These are phyloP conservation scores for Tulasnella sp. DNA, from an alignment of 768 basidiomycete species.

Conservation along the genomic window DNA sequence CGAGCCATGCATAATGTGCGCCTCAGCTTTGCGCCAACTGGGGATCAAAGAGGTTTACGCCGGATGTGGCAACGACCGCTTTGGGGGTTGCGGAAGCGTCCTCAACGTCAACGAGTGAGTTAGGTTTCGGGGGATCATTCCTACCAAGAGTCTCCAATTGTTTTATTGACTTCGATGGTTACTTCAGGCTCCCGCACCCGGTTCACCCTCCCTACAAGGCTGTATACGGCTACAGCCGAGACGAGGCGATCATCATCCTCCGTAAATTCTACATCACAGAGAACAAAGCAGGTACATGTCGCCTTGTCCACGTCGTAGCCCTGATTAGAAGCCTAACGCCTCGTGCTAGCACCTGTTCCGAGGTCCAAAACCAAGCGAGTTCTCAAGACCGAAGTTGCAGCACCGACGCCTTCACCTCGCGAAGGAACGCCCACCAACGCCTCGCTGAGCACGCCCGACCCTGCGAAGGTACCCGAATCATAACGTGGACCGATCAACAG, in stretches of 20 bases:
- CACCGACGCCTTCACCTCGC: slow-evolving; percentile 13
- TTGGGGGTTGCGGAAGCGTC: slow-evolving; percentile 95
- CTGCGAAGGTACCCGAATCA: neutral
- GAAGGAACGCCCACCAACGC: neutral
- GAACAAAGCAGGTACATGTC: slow-evolving; percentile 76
- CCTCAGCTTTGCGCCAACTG: slow-evolving; percentile 88
- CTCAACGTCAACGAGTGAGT: slow-evolving; percentile 78
- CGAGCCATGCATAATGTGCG: slow-evolving; percentile 99
- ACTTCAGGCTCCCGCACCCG: slow-evolving; percentile 61
- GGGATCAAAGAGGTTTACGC: slow-evolving; percentile 88
- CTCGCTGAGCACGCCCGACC: neutral
- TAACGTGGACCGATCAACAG: neutral
- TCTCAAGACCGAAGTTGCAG: slow-evolving; percentile 72
- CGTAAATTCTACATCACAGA: slow-evolving; percentile 90
- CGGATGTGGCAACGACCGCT: slow-evolving; percentile 92
- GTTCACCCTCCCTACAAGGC: slow-evolving; percentile 71
- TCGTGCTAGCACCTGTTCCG: slow-evolving; percentile 72
- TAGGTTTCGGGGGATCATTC: slow-evolving; percentile 34
- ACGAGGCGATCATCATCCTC: slow-evolving; percentile 82
- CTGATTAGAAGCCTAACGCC: slow-evolving; percentile 25
- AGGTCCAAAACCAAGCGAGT: slow-evolving; percentile 79
- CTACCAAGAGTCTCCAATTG: neutral
- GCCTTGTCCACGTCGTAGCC: slow-evolving; percentile 27
- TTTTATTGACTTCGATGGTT: neutral
- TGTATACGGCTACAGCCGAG: slow-evolving; percentile 68